Base-by-base conservation (phyloP, 345 rosid genomes). In the Nasturtium officinale region DNA sequence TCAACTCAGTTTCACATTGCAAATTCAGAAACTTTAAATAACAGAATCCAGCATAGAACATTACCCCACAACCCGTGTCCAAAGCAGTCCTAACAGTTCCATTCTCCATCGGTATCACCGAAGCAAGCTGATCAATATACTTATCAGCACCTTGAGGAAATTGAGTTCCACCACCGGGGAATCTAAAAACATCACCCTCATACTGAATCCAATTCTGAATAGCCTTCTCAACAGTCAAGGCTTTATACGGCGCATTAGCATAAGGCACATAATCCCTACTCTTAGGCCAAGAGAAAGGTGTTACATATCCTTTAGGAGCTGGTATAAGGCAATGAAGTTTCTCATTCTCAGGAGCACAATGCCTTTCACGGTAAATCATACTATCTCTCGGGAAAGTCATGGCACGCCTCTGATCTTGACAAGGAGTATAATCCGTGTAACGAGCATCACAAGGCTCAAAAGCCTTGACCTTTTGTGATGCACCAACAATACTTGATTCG, bases 41-140 rank as follows among this genome's bases (percentile, higher is more conserved):
- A 72, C 30, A 61, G 26, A 16, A 38, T 16, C 57, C 12, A 56
- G 2, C 10, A 50, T 6, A 48, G 32, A 25, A 61, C 54, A 85
- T 66, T 85, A 95, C 99, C 96, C 99, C 99, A 78, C 99, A 96
- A 60, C 99, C 99, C 51, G 99, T 92, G 76, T 92, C 99, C 72
- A 92, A 82, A 2, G 97, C 96, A 17, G 99, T 92, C 81, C 99
- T 90, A 82, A 90, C 96, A 5, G 96, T 89, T 65, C 99, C 99
- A 53, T 92, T 90, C 29, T 71, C 79, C 67, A 96, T 87, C 0
- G 98, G 99, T 48, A 96, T 86, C 60, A 92, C 97, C 0, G 95
- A 87, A 61, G 98, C 96, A 59, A 96, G 90, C 83, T 96, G 92
- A 76, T 92, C 91, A 7, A 96, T 92, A 76, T 96, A 96, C 79